A percentile compares a stretch with the other conserved stretches of the same genome.
These are phyloP conservation scores for Ceratocystis smalleyi DNA, from an alignment of 2,329 filamentous ascomycete genomes.

Conservation along the genomic window DNA sequence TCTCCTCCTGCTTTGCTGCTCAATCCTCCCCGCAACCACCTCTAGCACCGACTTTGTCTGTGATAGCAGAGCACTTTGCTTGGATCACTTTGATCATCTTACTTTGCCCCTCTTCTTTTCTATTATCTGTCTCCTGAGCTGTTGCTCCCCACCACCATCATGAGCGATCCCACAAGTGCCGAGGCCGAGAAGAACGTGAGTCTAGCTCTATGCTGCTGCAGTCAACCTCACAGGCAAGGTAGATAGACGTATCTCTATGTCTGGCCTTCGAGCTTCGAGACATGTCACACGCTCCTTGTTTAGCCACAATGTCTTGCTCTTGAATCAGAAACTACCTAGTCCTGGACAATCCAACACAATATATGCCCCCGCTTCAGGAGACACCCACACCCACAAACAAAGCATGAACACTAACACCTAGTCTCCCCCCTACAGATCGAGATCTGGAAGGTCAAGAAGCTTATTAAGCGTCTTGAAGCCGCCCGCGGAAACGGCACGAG, in stretches of 20 bases:
- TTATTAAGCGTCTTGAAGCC: conserved; percentile 95
- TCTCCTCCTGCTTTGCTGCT: conserved; percentile 4
- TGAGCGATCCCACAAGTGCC: conserved; percentile 74
- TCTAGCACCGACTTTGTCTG: conserved; percentile 16
- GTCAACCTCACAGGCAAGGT: background rate
- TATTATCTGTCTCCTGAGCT: conserved; percentile 19
- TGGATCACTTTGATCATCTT: background rate
- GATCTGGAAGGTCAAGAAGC: conserved; percentile 98
- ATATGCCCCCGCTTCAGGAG: background rate
- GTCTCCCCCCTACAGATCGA: conserved; percentile 38
- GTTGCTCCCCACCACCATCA: conserved; percentile 34
- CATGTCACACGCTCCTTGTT: background rate
- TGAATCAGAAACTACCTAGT: background rate
- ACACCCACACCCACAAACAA: background rate
- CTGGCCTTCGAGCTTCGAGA: background rate
- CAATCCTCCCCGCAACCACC: conserved; percentile 14
- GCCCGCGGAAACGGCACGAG: conserved; percentile 96
- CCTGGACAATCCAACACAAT: background rate
- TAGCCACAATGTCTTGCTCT: background rate
- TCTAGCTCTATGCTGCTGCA: conserved; percentile 18
- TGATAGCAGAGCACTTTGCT: conserved; percentile 18
- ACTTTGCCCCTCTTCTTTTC: conserved; percentile 5
- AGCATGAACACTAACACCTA: background rate
- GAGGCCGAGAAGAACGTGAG: conserved; percentile 93
- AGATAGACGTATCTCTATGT: background rate